Percentiles rank a stretch among this genome's conserved stretches.
Conservation (phyloP, 306 rosid genomes). For the Sicyos edulis region DNA sequence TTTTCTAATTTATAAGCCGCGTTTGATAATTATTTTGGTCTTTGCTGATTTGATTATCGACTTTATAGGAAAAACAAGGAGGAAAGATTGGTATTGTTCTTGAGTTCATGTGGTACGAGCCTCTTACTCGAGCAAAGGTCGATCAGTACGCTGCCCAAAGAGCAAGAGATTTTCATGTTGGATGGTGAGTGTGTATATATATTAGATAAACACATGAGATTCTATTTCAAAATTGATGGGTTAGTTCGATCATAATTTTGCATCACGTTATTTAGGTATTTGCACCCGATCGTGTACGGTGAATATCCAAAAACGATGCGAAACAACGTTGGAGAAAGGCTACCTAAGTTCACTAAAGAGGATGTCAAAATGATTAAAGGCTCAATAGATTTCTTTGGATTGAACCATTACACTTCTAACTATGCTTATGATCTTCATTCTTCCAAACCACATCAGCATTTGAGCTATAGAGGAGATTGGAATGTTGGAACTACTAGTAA, state of each 20-base stretch:
- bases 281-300: constrained; percentile 76
- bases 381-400: constrained; percentile 60
- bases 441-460: constrained; percentile 24
- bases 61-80: constrained; percentile 46
- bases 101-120: constrained; percentile 83
- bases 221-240: too few relatives aligned
- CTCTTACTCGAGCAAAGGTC: constrained; percentile 71
- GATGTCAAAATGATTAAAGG: constrained; percentile 73
- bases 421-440: constrained; percentile 45
- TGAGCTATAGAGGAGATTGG: constrained; percentile 75
- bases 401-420: constrained; percentile 64
- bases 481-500: constrained; percentile 65
- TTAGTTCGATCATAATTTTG: neutral
- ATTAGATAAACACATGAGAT: too few relatives aligned
- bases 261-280: constrained; percentile 41
- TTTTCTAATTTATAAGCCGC: too few relatives aligned
- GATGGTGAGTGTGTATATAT: constrained; percentile 31
- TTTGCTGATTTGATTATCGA: too few relatives aligned
- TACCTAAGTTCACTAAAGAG: constrained; percentile 65
- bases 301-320: constrained; percentile 79
- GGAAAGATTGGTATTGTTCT: constrained; percentile 69
- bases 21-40: too few relatives aligned
- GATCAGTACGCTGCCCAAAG: constrained; percentile 26
- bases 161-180: constrained; percentile 29
- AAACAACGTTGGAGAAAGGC: constrained; percentile 58